Evolutionary conservation across 129 eudicot species (phyloP), one percentile per base, ranked within the genome.

Genomic region (Flaveria linearis): DNA sequence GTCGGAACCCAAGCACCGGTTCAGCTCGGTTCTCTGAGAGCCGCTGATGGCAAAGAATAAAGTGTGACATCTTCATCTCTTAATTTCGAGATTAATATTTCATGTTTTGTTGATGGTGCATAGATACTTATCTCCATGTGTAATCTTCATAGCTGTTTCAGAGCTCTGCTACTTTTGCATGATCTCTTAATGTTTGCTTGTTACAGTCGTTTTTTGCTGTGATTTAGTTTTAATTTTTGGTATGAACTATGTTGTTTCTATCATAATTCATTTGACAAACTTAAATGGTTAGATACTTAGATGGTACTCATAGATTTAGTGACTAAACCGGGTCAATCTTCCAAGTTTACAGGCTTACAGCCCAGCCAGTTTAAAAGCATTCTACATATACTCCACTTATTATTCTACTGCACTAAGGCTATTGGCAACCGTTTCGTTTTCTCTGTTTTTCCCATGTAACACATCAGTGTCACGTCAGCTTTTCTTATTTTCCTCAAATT

Each of bases 1-100:
- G 99, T 94, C 78, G 94, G 96, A 30, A 94, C 99, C 17, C 96
- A 94, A 81, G 99, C 97, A 53, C 99, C 99, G 0, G 99, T 94
- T 55, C 92, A 89, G 73, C 91, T 91, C 9, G 99, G 99, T 18
- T 91, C 99, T 47, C 94, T 91, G 7, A 91, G 99, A 36, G 97
- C 99, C 14, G 99, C 99, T 26, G 99, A 94, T 83, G 99, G 99
- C 78, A 94, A 89, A 77, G 99, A 94, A 81, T 90, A 79, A 74
- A 28, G 47, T 7, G 52, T 64, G 25, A 0, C 14, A 41, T 62
- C n/a, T 64, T 8, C 28, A 10, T 11, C 14, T 78, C 72, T 61
- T 62, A n/a, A 30, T 15, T 78, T 15, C 33, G 46, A 73, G 68
- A 55, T 56, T 63, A 26, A 15, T 30, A 39, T 49, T 41, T 16